Base-by-base conservation (phyloP, 2,329 filamentous ascomycete species). In the Dichotomopilus funicola region DNA sequence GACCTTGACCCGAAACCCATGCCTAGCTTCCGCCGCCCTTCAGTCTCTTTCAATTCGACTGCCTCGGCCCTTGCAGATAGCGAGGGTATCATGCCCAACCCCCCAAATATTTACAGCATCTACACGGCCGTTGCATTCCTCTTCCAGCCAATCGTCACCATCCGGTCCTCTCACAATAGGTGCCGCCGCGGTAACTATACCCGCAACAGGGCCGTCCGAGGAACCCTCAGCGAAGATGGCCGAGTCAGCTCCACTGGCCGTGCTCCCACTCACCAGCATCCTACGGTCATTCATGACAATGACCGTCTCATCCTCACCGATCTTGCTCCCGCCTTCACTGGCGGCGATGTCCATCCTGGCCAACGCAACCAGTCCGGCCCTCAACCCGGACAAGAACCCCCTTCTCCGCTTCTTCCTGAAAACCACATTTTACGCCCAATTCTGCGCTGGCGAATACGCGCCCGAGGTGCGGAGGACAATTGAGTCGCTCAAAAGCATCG, bases 371-470 rank as follows among this genome's bases (percentile, higher is more conserved):
- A 85, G 75, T 55, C 73, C 80, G 1, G 53, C 91, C 0, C 76
- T 94, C 55, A 86, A 86, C 68, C 85, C 90, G 4, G 89, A 95
- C 66, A 77, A 73, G 51, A 96, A 95, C 67, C 82, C 82, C 0
- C 47, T 92, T 1, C 77, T 95, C 12, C 80, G 83, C 44, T 81
- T 76, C 57, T 67, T 91, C 43, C 75, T 96, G 49, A 90, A 91
- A 68, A 81, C 85, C 67, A 95, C 89, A 0, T 91, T 96, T 65
- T 96, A 96, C 69, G 83, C 85, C 31, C 91, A 96, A 65, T 96
- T 95, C 71, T 96, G 91, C 70, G 89, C 89, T 0, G 91, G 91
- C 34, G 87, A 91, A 71, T 87, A 81, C 49, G 76, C 79, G 0
- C 64, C 69, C 1, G 88, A 96, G 70, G 86, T 95, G 1, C 74